phyloP scores from a whole-genome alignment of 1,139 yeast genomes.

The Kodamaea plutei region DNA sequence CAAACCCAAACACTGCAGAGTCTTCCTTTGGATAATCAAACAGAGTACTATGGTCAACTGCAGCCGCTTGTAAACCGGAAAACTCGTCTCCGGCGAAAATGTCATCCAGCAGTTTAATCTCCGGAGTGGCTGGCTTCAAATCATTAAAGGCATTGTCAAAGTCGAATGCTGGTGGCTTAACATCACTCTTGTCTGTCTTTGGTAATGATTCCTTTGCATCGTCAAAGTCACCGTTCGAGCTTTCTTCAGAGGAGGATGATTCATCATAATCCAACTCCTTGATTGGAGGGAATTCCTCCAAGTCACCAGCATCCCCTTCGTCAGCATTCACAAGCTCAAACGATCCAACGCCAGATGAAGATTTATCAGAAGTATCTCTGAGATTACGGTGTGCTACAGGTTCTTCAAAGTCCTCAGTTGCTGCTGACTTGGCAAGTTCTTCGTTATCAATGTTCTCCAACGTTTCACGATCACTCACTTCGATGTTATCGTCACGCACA shows the following conservation, averaged over 20 bases:
- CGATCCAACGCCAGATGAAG: conserved; percentile 38
- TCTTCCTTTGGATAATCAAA: conserved; percentile 25
- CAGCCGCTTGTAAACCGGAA: conserved; percentile 45
- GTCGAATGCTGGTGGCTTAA: conserved; percentile 22
- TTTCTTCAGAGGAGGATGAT: conserved; percentile 44
- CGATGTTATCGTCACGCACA: conserved; percentile 70
- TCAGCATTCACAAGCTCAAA: conserved; percentile 49
- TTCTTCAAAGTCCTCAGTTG: conserved; percentile 15
- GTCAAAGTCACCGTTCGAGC: conserved; percentile 31
- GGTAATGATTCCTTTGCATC: conserved; percentile 42
- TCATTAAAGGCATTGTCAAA: conserved; percentile 38
- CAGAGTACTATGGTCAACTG: conserved; percentile 48
- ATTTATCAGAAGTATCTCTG: conserved; percentile 34
- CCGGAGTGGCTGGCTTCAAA: conserved; percentile 37
- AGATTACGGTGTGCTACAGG: conserved; percentile 13
- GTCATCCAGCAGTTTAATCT: conserved; percentile 19
- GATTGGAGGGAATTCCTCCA: conserved; percentile 69
- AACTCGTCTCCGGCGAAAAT: conserved; percentile 47
- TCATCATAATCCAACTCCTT: conserved; percentile 61
- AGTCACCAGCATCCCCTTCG: conserved; percentile 25
- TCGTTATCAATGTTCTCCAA: conserved; percentile 28
- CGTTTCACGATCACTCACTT: conserved; percentile 58
- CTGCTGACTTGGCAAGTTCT: conserved; percentile 16
- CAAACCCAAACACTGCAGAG: conserved; percentile 28
- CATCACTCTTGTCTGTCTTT: conserved; percentile 9